Base-by-base conservation (phyloP, 768 basidiomycete species). In the Phlebiopsis flavidoalba region DNA sequence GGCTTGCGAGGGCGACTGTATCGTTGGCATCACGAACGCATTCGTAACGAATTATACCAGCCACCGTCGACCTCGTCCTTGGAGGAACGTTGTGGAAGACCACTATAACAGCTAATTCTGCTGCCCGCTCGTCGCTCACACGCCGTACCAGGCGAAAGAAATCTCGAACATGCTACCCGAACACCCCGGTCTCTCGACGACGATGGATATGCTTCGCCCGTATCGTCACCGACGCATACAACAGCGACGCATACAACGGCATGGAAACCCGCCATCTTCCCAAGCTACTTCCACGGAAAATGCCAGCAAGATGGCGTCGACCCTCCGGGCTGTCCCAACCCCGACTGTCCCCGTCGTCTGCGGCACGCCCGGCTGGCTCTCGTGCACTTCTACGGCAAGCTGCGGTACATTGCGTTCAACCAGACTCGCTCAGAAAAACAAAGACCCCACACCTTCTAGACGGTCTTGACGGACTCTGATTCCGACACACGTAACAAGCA, bases 361-460 rank as follows among this genome's bases (percentile, higher is more conserved):
- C 91, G 89, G 63, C 89, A 90, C 67, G 91, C 89, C 5, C 88
- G 90, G n/a, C 89, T 89, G 10, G 91, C 89, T 2, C 72, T 92
- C 64, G 80, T 87, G 10, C 88, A 90, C 72, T 88, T 83, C 73
- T 91, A 79, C 72, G 53, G 74, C 8, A 76, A 65, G 31, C 75
- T 91, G 19, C 67, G 72, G 36, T 71, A 66, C 53, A 81, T 86
- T 69, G 83, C 77, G 12, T 85, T 75, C 71, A 74, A 81, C 54
- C 60, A 77, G 52, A 80, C 79, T 21, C 65, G 60, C n/a, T n/a
- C n/a, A n/a, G n/a, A n/a, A n/a, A n/a, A n/a, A n/a, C n/a, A n/a
- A n/a, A n/a, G n/a, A n/a, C n/a, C n/a, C n/a, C n/a, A 36, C 59
- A 65, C 19, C 60, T 77, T 40, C 65, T 85, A 33, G 58, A 69